phyloP scores from a whole-genome alignment of 1,284 basidiomycete species.

The Ustilago hordei region DNA sequence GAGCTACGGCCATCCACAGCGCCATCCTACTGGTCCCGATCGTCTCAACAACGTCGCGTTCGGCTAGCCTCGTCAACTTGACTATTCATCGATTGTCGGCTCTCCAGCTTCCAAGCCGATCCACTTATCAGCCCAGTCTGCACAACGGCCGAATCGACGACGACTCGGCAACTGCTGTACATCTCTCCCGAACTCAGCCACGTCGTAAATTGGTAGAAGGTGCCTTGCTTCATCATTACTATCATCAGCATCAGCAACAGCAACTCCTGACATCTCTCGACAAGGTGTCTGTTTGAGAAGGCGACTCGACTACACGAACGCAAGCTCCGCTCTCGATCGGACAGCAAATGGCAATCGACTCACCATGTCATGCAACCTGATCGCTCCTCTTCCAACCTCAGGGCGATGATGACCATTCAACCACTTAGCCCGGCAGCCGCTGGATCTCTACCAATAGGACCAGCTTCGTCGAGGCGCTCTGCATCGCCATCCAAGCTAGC shows the following conservation, averaged over 20 bases:
- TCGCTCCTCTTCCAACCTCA: slow-evolving; percentile 24
- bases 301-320: neutral
- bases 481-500: slow-evolving; percentile 32
- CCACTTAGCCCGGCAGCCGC: slow-evolving; percentile 26
- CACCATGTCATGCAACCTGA: slow-evolving; percentile 43
- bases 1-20: neutral
- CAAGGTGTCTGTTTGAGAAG: neutral
- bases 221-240: neutral
- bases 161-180: neutral
- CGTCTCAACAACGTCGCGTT: neutral
- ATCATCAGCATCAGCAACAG: neutral
- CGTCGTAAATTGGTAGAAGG: neutral
- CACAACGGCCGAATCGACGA: neutral
- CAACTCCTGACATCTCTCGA: neutral
- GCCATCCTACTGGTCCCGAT: neutral
- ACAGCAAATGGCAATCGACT: slow-evolving; percentile 18
- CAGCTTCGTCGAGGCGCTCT: slow-evolving; percentile 21
- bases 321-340: neutral
- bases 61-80: neutral
- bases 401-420: slow-evolving; percentile 50
- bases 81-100: neutral
- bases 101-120: neutral
- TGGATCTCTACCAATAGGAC: slow-evolving; percentile 10
- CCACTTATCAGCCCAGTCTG: neutral
- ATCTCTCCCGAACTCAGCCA: neutral